A percentile compares a stretch with the other conserved stretches of the same genome.
Evolutionary conservation across 805 yeast genomes (phyloP).

Genomic region (Kockiozyma suomiensis): DNA sequence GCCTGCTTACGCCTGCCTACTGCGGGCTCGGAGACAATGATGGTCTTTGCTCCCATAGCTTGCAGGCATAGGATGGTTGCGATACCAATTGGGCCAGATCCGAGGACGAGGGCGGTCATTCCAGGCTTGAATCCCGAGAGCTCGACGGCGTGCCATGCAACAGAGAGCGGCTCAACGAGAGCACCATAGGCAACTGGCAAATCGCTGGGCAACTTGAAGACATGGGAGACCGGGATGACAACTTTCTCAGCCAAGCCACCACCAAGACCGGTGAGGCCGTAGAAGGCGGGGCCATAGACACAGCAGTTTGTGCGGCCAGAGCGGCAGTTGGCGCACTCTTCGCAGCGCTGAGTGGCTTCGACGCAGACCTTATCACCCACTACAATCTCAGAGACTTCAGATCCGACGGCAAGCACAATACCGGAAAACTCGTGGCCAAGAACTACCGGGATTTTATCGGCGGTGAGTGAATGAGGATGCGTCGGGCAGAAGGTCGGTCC

Average conservation of each 20-base stretch:
- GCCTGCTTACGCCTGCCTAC: constrained; percentile 48
- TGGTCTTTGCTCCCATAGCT: constrained; percentile 49
- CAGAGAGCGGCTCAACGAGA: constrained; percentile 59
- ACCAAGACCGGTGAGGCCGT: constrained; percentile 59
- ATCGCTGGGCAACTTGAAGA: constrained; percentile 47
- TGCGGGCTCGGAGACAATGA: constrained; percentile 58
- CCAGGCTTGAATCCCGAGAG: constrained; percentile 48
- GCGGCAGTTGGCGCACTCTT: constrained; percentile 54
- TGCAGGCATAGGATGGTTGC: constrained; percentile 54
- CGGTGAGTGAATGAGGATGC: constrained; percentile 46
- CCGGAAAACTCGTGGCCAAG: constrained; percentile 63
- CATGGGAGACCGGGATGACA: constrained; percentile 48
- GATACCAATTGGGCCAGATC: constrained; percentile 60
- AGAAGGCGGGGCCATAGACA: constrained; percentile 48
- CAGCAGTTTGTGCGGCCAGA: constrained; percentile 59
- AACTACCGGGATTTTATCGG: constrained; percentile 48
- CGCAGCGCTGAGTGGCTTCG: constrained; percentile 64
- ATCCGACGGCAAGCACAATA: constrained; percentile 50
- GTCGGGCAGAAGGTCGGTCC: constrained; percentile 61
- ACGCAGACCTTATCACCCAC: constrained; percentile 64
- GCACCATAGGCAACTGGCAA: constrained; percentile 54
- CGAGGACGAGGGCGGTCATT: constrained; percentile 53
- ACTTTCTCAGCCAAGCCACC: constrained; percentile 59
- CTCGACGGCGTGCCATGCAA: constrained; percentile 62
- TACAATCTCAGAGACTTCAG: constrained; percentile 48